phyloP scores from a whole-genome alignment of 257 asterid species.

The Solanum pimpinellifolium region DNA sequence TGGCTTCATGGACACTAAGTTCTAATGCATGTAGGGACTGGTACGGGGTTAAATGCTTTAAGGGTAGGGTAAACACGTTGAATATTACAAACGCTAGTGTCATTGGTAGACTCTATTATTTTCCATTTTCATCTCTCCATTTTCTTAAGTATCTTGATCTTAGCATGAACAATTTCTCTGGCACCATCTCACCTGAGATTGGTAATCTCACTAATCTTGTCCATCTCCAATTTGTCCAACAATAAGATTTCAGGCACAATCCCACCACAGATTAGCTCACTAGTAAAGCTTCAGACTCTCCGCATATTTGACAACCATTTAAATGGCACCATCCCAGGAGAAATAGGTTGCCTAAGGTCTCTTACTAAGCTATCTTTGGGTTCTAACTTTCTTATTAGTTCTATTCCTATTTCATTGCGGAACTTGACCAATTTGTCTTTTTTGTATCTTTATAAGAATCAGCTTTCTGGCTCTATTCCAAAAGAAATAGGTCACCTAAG shows the following conservation, averaged over 20 bases:
- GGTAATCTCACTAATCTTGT: neutral
- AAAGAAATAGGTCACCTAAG: neutral
- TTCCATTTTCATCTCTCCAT: neutral
- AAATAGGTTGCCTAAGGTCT: neutral
- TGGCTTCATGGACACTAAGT: neutral
- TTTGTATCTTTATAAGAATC: neutral
- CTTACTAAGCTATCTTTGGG: neutral
- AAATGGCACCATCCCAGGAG: neutral
- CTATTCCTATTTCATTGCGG: neutral
- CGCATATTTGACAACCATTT: neutral
- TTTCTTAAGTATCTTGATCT: neutral
- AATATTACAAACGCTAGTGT: neutral
- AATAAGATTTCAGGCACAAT: neutral
- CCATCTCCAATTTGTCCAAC: neutral
- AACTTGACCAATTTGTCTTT: neutral
- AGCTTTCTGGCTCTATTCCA: neutral
- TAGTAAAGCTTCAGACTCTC: neutral
- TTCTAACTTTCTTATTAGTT: neutral
- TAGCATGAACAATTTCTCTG: neutral
- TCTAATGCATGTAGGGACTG: neutral
- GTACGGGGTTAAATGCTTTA: neutral
- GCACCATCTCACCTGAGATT: neutral
- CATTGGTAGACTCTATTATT: neutral
- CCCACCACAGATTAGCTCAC: neutral
- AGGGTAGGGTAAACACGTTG: neutral